These are phyloP conservation scores for Fusarium buharicum DNA, from an alignment of 2,329 filamentous ascomycete genomes.

Conservation along the genomic window DNA sequence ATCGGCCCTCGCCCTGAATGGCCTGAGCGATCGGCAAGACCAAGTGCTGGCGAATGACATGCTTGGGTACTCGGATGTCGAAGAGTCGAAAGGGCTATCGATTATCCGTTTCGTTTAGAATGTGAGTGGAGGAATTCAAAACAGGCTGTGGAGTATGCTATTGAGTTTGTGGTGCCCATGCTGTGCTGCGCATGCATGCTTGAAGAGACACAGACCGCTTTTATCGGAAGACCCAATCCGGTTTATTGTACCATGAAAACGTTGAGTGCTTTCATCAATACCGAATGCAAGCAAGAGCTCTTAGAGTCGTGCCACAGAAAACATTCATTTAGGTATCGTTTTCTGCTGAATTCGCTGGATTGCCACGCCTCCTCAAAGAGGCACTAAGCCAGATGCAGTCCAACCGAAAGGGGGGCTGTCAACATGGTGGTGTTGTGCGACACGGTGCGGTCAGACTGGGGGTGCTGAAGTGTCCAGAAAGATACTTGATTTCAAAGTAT, in stretches of 20 bases:
- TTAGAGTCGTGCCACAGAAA: background rate
- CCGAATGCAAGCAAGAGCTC: background rate
- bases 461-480: slow-evolving; percentile 2
- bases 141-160: slow-evolving; percentile 1
- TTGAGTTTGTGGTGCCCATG: background rate
- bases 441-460: slow-evolving; percentile 13
- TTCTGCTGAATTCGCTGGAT: background rate
- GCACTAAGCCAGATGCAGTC: slow-evolving; percentile 10
- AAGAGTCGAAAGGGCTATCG: background rate
- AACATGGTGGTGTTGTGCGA: slow-evolving; percentile 1
- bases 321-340: background rate
- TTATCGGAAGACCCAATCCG: background rate
- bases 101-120: background rate
- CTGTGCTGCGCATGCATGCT: background rate
- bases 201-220: background rate
- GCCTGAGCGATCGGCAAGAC: background rate
- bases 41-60: background rate
- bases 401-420: slow-evolving; percentile 6
- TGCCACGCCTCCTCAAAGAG: background rate
- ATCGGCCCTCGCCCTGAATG: background rate
- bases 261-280: background rate
- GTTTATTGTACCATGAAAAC: background rate
- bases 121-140: background rate
- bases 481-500: slow-evolving; percentile 11
- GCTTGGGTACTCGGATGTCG: too few relatives aligned